A percentile compares a stretch with the other conserved stretches of the same genome.
phyloP scores from a whole-genome alignment of 345 rosid species.

The Populus ilicifolia region DNA sequence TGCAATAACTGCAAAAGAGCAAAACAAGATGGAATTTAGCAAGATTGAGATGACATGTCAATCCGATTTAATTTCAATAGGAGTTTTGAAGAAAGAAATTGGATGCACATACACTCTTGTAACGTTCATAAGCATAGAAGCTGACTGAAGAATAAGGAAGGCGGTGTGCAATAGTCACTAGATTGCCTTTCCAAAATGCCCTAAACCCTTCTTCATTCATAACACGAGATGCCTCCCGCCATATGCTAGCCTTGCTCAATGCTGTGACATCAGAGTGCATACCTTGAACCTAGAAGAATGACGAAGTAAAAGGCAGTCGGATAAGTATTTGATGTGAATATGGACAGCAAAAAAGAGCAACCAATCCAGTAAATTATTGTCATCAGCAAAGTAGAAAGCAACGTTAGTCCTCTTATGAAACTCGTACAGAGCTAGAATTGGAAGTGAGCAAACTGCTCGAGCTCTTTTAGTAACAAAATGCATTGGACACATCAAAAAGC shows the following conservation, averaged over 20 bases:
- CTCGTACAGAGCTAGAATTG: background rate
- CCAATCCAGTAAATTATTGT: background rate
- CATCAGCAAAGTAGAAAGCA: background rate
- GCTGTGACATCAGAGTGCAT: constrained; percentile 77
- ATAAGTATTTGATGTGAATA: background rate
- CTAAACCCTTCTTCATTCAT: constrained; percentile 79
- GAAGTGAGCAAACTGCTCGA: background rate
- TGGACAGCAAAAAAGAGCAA: background rate
- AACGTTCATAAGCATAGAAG: constrained; percentile 77
- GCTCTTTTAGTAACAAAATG: background rate
- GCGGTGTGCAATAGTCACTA: constrained; percentile 88
- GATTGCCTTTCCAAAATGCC: constrained; percentile 96
- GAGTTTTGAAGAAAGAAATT: background rate
- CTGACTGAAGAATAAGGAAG: constrained; percentile 80
- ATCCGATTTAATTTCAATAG: background rate
- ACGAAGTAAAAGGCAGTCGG: background rate
- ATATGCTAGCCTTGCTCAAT: constrained; percentile 57
- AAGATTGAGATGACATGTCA: background rate
- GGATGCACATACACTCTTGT: constrained; percentile 50
- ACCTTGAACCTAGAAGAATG: constrained; percentile 74
- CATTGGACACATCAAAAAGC: background rate
- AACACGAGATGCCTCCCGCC: constrained; percentile 83
- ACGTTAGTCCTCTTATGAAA: background rate
- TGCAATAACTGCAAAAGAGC: constrained; percentile 52
- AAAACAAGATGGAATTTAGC: constrained; percentile 2